Percentiles rank a stretch among this genome's conserved stretches.
Evolutionary conservation across 1,284 basidiomycete species (phyloP).

Genomic region (Bondarzewia mesenterica): DNA sequence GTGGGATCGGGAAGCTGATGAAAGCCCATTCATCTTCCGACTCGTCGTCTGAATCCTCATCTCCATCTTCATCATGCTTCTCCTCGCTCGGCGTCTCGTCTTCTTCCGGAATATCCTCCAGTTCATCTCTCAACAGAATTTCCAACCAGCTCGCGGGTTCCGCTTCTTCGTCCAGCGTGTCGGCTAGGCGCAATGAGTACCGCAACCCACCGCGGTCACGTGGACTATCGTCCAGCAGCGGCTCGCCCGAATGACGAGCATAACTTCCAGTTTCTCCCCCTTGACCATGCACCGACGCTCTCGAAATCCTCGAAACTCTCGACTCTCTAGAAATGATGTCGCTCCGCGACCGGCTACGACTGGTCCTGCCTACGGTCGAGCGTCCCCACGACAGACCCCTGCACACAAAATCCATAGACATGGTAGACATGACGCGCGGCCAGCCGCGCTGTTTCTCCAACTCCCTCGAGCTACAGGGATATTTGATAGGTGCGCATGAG

Average conservation of each 20-base stretch:
- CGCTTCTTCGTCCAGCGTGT: not conserved
- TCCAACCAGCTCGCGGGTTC: not conserved
- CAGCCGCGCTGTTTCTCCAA: not conserved
- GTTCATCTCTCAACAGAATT: not conserved
- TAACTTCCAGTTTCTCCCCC: not conserved
- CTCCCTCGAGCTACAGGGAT: not conserved
- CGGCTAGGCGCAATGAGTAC: not conserved
- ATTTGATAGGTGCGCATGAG: not conserved
- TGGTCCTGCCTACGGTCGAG: not conserved
- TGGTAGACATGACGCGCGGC: not conserved
- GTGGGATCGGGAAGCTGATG: not conserved
- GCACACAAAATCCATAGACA: not conserved
- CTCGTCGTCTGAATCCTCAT: not conserved
- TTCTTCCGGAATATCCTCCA: not conserved
- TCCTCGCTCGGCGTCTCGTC: not conserved
- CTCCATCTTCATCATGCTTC: not conserved
- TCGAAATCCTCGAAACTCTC: not conserved
- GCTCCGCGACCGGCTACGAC: not conserved
- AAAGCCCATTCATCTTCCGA: not conserved
- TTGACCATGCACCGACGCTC: not conserved
- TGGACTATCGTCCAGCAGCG: not conserved
- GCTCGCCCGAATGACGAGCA: not conserved
- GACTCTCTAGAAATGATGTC: not conserved
- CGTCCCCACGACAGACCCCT: not conserved
- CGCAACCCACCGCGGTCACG: not conserved